Evolutionary conservation across 495 filamentous ascomycete species (phyloP), one percentile per base, ranked within the genome.

Genomic region (Neurospora sp.): DNA sequence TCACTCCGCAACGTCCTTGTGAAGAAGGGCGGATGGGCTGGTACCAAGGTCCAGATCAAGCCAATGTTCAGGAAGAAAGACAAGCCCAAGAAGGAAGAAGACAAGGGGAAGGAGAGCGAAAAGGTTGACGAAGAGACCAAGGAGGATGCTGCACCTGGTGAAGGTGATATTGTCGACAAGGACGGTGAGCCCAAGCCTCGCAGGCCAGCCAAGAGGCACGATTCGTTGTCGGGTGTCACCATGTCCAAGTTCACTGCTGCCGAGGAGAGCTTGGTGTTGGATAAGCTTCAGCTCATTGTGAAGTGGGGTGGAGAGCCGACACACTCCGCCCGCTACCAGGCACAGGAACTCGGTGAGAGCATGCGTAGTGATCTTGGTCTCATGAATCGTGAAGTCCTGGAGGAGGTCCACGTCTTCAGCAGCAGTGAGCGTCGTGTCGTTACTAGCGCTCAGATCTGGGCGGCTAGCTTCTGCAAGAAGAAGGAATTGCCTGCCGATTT

Each of bases 231-330:
- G 27, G 94, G 91, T 41, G 88, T 94, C 14, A 97, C 93, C 4
- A 89, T 96, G 80, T 97, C 94, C 40, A 89, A 94, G 53, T 94
- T 94, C 73, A 94, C 94, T 18, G 94, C 94, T 3, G 92, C 88
- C 35, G 94, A 97, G 75, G 92, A 96, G 76, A 94, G 92, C 78
- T 87, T 97, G 9, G 89, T 94, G 39, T 85, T 99, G 12, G 96
- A 98, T 78, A 99, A 99, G 81, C 84, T 99, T 44, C 96, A 99
- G 79, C 88, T 99, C 70, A 96, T 99, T 68, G 96, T 99, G 79
- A 99, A 99, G 78, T 99, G 96, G 96, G 96, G 96, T 74, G 96
- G 96, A 22, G 96, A 99, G 81, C 96, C 96, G 41, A 99, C 96
- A 1, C 96, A 99, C 82, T 96, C 95, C 18, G 96, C 96, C 20